These are phyloP conservation scores for Aquilaria sinensis DNA, from an alignment of 345 rosid species.

Conservation along the genomic window DNA sequence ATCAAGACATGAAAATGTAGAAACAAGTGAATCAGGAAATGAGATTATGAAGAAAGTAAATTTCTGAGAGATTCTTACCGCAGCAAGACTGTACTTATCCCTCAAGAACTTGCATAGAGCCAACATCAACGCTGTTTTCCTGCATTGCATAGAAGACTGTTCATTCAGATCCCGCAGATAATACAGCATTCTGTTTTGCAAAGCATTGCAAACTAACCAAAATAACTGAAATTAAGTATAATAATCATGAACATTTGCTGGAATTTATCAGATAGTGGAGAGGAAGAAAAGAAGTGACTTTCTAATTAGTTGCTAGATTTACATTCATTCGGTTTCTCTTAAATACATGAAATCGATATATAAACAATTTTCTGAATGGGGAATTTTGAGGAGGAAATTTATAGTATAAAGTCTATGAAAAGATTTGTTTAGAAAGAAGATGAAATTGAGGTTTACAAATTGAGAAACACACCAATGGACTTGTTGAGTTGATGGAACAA, in stretches of 20 bases:
- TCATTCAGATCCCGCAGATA: slow-evolving; percentile 8
- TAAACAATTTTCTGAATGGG: no score
- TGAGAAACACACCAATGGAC: no score
- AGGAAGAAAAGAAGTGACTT: no score
- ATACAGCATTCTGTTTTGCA: neutral
- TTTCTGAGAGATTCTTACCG: slow-evolving; percentile 42
- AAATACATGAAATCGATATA: no score
- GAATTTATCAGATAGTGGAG: neutral
- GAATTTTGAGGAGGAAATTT: no score
- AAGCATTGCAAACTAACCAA: neutral
- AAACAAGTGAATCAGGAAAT: slow-evolving; percentile 1
- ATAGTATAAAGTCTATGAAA: no score
- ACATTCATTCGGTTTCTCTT: no score
- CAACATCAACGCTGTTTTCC: slow-evolving; percentile 95
- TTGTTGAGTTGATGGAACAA: no score
- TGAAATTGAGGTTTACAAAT: no score
- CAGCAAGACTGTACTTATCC: slow-evolving; percentile 95
- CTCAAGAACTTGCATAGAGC: slow-evolving; percentile 69
- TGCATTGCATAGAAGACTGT: slow-evolving; percentile 18
- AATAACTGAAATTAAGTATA: neutral
- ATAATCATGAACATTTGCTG: neutral
- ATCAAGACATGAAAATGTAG: no score
- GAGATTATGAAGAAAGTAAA: neutral
- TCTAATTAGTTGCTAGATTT: no score
- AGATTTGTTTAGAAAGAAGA: no score